phyloP scores from a whole-genome alignment of 768 basidiomycete species.

The Psilocybe azurescens region DNA sequence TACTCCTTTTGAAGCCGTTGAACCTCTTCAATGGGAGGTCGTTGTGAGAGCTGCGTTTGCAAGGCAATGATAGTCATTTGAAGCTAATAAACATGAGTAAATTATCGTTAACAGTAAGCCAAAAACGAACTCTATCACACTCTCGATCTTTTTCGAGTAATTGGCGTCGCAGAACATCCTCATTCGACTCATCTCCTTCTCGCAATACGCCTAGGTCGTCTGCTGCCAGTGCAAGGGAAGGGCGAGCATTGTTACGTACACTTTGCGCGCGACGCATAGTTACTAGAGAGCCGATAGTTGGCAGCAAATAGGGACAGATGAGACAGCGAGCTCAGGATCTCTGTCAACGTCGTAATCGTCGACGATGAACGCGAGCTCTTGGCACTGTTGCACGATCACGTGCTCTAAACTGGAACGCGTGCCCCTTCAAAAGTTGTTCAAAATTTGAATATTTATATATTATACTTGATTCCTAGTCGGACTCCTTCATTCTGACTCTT shows the following conservation, averaged over 20 bases:
- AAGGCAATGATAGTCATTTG: conserved; percentile 65
- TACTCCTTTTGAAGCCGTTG: conserved; percentile 75
- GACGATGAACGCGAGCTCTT: too few relatives aligned
- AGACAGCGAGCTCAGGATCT: too few relatives aligned
- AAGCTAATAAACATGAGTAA: conserved; percentile 44
- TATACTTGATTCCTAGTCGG: too few relatives aligned
- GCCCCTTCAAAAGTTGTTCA: too few relatives aligned
- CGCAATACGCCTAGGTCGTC: conserved; percentile 67
- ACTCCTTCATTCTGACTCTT: too few relatives aligned
- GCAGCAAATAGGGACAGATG: too few relatives aligned
- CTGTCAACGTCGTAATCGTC: too few relatives aligned
- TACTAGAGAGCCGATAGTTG: too few relatives aligned
- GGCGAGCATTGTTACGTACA: conserved; percentile 56
- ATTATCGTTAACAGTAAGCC: background rate
- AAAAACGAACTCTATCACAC: conserved; percentile 62
- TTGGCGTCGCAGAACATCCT: conserved; percentile 67
- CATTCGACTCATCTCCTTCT: conserved; percentile 62
- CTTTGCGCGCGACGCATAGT: conserved; percentile 72
- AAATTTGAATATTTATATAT: too few relatives aligned
- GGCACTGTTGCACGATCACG: too few relatives aligned
- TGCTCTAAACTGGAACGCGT: too few relatives aligned
- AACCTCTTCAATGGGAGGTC: conserved; percentile 71
- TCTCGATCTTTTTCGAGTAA: conserved; percentile 73
- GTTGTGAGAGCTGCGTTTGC: conserved; percentile 66
- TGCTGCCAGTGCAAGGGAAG: conserved; percentile 52